Conservation (phyloP, 768 basidiomycete genomes). For the Kondoa subrosea region DNA sequence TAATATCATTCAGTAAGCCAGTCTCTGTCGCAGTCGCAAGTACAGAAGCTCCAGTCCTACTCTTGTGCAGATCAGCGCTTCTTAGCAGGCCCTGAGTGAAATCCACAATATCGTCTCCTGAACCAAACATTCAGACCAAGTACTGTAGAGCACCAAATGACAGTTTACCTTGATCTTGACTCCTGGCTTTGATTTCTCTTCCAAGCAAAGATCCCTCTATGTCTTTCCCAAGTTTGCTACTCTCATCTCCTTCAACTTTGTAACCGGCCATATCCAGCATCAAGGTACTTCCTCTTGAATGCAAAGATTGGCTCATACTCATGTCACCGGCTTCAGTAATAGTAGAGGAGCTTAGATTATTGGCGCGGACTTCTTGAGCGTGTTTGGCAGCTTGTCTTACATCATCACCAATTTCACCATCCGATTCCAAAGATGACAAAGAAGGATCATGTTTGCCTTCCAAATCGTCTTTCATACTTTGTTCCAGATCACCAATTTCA, state of each 20-base stretch:
- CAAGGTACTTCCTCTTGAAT: slow-evolving; percentile 39
- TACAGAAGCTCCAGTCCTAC: not conserved
- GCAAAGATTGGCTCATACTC: not conserved
- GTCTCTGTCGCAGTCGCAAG: not conserved
- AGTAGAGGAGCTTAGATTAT: not conserved
- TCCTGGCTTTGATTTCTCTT: not conserved
- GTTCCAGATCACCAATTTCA: slow-evolving; percentile 48
- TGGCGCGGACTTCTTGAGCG: not conserved
- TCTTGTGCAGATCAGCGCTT: slow-evolving; percentile 21
- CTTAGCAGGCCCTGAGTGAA: slow-evolving; percentile 23
- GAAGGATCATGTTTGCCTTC: not conserved
- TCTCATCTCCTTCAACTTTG: slow-evolving; percentile 38
- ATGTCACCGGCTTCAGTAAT: not conserved
- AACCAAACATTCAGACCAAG: slow-evolving; percentile 16
- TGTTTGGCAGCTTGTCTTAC: not conserved
- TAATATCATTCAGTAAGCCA: not conserved
- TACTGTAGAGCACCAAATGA: too few relatives aligned
- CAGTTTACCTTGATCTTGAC: not conserved
- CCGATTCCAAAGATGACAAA: not conserved
- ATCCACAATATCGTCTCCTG: slow-evolving; percentile 22
- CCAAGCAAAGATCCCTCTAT: slow-evolving; percentile 12
- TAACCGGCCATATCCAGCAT: slow-evolving; percentile 73
- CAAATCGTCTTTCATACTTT: slow-evolving; percentile 37
- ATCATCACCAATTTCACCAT: not conserved
- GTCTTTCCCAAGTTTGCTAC: slow-evolving; percentile 13